phyloP scores from a whole-genome alignment of 2,329 filamentous ascomycete species.

The Neoarthrinium moseri region DNA sequence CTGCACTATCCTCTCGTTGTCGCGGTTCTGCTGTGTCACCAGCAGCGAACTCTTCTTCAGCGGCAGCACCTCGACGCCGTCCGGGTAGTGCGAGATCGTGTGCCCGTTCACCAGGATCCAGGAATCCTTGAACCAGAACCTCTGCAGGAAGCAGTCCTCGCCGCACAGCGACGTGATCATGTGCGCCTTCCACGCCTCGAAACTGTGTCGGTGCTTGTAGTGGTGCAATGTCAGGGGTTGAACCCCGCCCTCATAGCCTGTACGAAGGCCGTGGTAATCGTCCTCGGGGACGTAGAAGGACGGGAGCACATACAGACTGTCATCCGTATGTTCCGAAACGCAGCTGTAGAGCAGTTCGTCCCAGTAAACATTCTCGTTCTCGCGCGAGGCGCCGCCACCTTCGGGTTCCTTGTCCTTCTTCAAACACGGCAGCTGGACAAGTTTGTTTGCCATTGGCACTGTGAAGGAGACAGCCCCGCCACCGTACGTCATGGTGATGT shows the following conservation, averaged over 20 bases:
- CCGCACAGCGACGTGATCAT: slow-evolving; percentile 41
- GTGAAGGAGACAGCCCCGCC: slow-evolving; percentile 45
- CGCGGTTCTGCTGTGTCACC: slow-evolving; percentile 8
- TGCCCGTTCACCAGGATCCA: slow-evolving; percentile 49
- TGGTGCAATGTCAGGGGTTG: slow-evolving; percentile 41
- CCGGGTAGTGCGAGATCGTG: slow-evolving; percentile 41
- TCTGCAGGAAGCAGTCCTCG: slow-evolving; percentile 45
- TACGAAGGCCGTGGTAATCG: slow-evolving; percentile 24
- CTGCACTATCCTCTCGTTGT: slow-evolving; percentile 10
- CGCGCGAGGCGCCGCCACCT: neutral
- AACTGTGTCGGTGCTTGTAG: slow-evolving; percentile 33
- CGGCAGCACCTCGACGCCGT: slow-evolving; percentile 26
- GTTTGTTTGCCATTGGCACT: slow-evolving; percentile 27
- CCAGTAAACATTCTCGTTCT: slow-evolving; percentile 29
- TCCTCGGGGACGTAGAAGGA: slow-evolving; percentile 40
- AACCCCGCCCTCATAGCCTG: slow-evolving; percentile 37
- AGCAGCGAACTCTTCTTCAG: slow-evolving; percentile 9
- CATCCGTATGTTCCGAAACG: slow-evolving; percentile 30
- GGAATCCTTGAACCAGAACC: slow-evolving; percentile 39
- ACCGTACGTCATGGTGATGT: slow-evolving; percentile 38
- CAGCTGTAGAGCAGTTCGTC: slow-evolving; percentile 41
- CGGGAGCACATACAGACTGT: slow-evolving; percentile 40
- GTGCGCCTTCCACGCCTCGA: slow-evolving; percentile 40
- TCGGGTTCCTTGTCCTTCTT: slow-evolving; percentile 13
- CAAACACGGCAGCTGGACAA: slow-evolving; percentile 38